Conservation (phyloP, 192 early-diverging fungal genomes). For the Paraglomus occultum region DNA sequence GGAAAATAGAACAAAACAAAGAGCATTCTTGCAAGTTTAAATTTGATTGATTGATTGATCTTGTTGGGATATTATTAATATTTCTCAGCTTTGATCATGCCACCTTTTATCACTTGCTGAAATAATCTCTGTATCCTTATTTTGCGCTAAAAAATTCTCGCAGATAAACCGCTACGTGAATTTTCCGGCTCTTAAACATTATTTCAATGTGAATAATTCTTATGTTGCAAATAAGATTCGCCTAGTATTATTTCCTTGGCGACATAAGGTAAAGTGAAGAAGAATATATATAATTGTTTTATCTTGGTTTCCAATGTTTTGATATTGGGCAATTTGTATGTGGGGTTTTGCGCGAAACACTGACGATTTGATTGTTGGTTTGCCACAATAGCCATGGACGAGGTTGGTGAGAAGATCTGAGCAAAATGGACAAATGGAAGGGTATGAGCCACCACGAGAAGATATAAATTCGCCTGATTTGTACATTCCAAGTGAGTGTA, state of each 20-base stretch:
- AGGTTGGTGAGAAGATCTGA: conserved; percentile 72
- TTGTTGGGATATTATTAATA: too few relatives aligned
- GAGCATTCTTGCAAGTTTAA: too few relatives aligned
- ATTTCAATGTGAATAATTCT: conserved; percentile 94
- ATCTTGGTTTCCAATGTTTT: neutral
- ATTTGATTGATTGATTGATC: too few relatives aligned
- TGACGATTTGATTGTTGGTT: too few relatives aligned
- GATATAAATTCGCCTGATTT: conserved; percentile 95
- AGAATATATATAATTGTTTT: neutral
- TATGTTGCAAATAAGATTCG: conserved; percentile 89
- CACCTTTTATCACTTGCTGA: too few relatives aligned
- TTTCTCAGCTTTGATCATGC: too few relatives aligned
- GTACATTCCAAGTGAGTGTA: conserved; percentile 92
- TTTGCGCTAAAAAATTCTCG: too few relatives aligned
- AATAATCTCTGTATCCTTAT: too few relatives aligned
- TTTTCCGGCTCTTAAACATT: conserved; percentile 81
- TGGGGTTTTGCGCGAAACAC: too few relatives aligned
- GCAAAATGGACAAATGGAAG: conserved; percentile 72
- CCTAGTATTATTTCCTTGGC: conserved; percentile 88
- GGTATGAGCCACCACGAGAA: conserved; percentile 80
- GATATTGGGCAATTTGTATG: too few relatives aligned
- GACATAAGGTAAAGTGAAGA: conserved; percentile 76
- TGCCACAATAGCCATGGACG: conserved; percentile 64
- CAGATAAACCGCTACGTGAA: conserved; percentile 84
- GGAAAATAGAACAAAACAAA: neutral